Evolutionary conservation across 441 rosid species (phyloP).

Genomic region (Pelargonium fulgidum): DNA sequence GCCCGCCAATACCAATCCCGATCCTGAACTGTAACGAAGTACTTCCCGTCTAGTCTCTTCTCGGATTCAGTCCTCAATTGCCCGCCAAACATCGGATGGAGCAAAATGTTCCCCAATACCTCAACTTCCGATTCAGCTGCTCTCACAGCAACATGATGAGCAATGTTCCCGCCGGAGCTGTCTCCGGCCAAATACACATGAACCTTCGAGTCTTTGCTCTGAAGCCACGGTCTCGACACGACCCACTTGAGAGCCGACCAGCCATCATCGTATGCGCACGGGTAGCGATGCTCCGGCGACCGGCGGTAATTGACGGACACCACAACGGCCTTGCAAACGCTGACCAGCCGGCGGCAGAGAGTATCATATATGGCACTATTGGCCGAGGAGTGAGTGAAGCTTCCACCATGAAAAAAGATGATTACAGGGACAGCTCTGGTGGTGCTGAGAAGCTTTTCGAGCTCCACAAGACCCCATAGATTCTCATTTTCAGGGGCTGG

Average conservation of each 20-base stretch:
- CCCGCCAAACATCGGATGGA: not conserved
- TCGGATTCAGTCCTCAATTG: not conserved
- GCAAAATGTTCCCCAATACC: not conserved
- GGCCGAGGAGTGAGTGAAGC: not conserved
- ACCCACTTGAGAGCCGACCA: not conserved
- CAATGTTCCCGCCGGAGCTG: not conserved
- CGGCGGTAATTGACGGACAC: not conserved
- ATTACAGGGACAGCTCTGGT: not conserved
- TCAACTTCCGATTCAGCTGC: not conserved
- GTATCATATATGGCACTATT: not conserved
- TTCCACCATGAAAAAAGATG: not conserved
- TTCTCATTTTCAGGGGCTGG: not conserved
- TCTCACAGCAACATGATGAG: not conserved
- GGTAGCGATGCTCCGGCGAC: not conserved
- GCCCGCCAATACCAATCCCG: not conserved
- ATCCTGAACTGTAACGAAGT: not conserved
- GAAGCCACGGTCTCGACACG: not conserved
- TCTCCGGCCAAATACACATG: not conserved
- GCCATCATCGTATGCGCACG: not conserved
- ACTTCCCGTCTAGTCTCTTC: no score
- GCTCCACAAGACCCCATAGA: not conserved
- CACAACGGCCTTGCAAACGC: not conserved
- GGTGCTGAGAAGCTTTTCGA: not conserved
- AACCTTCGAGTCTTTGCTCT: not conserved
- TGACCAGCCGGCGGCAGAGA: not conserved